Conservation (phyloP, 176 grass and related monocot genomes). For the Lolium rigidum region DNA sequence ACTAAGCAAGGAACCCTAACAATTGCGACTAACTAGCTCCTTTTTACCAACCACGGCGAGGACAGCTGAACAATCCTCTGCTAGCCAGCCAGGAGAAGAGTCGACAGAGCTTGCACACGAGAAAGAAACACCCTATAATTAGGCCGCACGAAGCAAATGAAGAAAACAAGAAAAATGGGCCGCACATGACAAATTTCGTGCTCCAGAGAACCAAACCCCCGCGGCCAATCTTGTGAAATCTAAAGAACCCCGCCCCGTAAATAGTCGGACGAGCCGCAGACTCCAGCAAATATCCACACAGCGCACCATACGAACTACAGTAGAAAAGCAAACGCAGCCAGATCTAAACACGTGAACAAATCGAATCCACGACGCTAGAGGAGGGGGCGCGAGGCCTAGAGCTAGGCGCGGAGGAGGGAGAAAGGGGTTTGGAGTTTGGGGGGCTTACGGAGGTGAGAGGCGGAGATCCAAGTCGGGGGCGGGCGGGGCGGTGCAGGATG, state of each 20-base stretch:
- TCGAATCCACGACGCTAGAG: conserved; percentile 1
- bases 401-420: conserved; percentile 5
- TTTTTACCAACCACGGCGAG: neutral
- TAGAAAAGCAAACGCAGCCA: neutral
- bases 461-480: conserved; percentile 32
- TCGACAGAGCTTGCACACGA: neutral
- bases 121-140: neutral
- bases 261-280: neutral
- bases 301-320: neutral
- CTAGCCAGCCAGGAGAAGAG: neutral
- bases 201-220: neutral
- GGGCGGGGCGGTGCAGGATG: conserved; percentile 30
- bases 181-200: neutral
- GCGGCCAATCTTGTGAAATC: neutral
- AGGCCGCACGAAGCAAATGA: neutral
- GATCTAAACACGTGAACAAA: conserved; percentile 14
- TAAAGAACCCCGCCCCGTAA: neutral
- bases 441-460: conserved; percentile 38
- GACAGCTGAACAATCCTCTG: neutral
- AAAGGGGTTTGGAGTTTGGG: conserved; percentile 23
- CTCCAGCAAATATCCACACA: neutral
- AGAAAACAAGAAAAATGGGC: neutral
- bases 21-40: neutral
- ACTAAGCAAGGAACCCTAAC: neutral
- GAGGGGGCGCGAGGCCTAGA: neutral